Evolutionary conservation across 495 filamentous ascomycete genomes (phyloP).

Genomic region (Bacidia gigantensis): DNA sequence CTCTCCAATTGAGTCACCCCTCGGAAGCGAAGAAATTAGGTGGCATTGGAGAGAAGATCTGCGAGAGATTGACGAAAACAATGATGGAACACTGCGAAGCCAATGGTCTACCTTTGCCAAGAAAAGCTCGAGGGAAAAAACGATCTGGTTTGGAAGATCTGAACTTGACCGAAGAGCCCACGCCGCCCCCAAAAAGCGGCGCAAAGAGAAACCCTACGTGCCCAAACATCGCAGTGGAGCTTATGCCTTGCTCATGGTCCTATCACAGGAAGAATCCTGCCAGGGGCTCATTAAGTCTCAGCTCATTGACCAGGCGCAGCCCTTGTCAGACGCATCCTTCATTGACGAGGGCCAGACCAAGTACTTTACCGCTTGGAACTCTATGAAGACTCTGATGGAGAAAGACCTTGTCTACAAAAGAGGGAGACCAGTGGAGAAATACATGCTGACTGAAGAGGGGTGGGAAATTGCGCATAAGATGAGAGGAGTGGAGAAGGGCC

Average conservation of each 20-base stretch:
- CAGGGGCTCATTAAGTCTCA: slow-evolving; percentile 53
- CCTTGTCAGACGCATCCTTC: slow-evolving; percentile 62
- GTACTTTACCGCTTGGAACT: slow-evolving; percentile 73
- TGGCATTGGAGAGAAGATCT: slow-evolving; percentile 59
- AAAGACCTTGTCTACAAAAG: slow-evolving; percentile 66
- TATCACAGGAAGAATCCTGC: slow-evolving; percentile 43
- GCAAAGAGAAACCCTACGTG: slow-evolving; percentile 56
- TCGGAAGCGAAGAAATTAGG: slow-evolving; percentile 58
- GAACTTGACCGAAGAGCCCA: slow-evolving; percentile 18
- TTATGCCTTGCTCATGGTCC: slow-evolving; percentile 59
- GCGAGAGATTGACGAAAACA: slow-evolving; percentile 55
- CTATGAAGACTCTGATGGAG: slow-evolving; percentile 62
- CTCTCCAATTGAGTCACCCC: slow-evolving; percentile 59
- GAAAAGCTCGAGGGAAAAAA: slow-evolving; percentile 25
- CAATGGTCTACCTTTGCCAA: slow-evolving; percentile 59
- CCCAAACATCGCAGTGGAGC: slow-evolving; percentile 57
- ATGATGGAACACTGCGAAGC: slow-evolving; percentile 51
- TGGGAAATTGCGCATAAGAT: slow-evolving; percentile 65
- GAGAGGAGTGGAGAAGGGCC: slow-evolving; percentile 23
- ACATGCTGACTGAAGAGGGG: slow-evolving; percentile 62
- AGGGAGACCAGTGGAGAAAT: slow-evolving; percentile 54
- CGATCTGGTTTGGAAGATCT: slow-evolving; percentile 32
- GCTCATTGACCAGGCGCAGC: slow-evolving; percentile 56
- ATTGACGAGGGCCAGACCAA: slow-evolving; percentile 53
- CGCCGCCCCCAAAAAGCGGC: slow-evolving; percentile 49